These are phyloP conservation scores for Colletotrichum limetticola DNA, from an alignment of 2,329 filamentous ascomycete species.

Conservation along the genomic window DNA sequence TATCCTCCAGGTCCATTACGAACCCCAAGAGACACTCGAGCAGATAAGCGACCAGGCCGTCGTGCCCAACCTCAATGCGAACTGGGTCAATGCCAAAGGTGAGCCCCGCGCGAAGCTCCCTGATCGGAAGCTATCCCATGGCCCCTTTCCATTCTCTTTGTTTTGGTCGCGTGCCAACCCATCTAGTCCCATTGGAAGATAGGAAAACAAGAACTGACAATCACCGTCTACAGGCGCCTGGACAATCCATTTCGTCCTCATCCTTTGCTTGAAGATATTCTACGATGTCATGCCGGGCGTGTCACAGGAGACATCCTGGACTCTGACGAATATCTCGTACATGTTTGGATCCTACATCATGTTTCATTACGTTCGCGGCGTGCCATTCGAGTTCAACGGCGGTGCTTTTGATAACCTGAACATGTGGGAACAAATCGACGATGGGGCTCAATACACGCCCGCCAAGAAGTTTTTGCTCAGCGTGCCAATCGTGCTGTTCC, in stretches of 20 bases:
- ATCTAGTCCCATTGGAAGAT: not conserved
- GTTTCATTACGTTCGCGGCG: constrained; percentile 98
- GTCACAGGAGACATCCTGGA: constrained; percentile 98
- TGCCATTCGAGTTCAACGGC: constrained; percentile 98
- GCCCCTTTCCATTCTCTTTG: not conserved
- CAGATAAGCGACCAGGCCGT: constrained; percentile 97
- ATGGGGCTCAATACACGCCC: constrained; percentile 97
- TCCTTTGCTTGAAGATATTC: constrained; percentile 91
- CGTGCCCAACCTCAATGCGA: constrained; percentile 93
- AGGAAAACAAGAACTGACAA: constrained; percentile 10
- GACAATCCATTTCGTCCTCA: constrained; percentile 96
- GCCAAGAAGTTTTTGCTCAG: constrained; percentile 98
- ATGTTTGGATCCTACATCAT: constrained; percentile 99
- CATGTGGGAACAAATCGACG: constrained; percentile 99
- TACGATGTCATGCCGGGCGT: constrained; percentile 97
- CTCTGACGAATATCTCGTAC: constrained; percentile 97
- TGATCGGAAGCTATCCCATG: not conserved
- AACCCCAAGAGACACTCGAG: constrained; percentile 95
- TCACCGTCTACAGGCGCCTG: constrained; percentile 77
- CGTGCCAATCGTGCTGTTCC: constrained; percentile 92
- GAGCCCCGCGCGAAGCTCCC: constrained; percentile 45
- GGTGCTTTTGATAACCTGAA: constrained; percentile 99
- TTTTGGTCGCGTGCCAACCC: not conserved
- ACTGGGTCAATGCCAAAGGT: constrained; percentile 99
- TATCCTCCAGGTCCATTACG: constrained; percentile 91